phyloP scores from a whole-genome alignment of 1,284 basidiomycete genomes.

The Mycena sp. region DNA sequence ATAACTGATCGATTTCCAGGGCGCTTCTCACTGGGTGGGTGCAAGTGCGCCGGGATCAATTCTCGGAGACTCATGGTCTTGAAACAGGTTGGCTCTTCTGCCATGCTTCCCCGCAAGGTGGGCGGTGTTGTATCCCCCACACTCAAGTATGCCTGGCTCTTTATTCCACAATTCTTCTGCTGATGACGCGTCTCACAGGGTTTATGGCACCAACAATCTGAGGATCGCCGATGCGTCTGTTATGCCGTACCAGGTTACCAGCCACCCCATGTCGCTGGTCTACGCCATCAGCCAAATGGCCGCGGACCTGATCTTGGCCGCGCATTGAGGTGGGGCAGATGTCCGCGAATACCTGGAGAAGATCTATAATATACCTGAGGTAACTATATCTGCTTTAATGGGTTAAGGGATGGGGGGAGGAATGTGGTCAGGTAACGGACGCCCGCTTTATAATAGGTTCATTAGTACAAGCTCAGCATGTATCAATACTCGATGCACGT shows the following conservation, averaged over 20 bases:
- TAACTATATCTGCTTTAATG: too few relatives aligned
- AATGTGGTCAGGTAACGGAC: too few relatives aligned
- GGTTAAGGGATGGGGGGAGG: too few relatives aligned
- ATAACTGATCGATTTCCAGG: constrained; percentile 3
- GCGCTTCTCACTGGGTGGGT: constrained; percentile 32
- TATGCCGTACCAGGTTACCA: constrained; percentile 44
- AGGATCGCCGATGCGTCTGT: constrained; percentile 36
- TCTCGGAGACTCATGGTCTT: too few relatives aligned
- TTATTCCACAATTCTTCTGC: neutral
- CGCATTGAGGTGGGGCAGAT: too few relatives aligned
- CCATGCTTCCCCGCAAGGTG: constrained; percentile 31
- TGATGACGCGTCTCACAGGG: constrained; percentile 41
- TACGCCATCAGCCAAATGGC: constrained; percentile 46
- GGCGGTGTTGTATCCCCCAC: constrained; percentile 42
- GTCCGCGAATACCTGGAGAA: too few relatives aligned
- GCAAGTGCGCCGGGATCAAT: too few relatives aligned
- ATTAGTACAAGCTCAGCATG: too few relatives aligned
- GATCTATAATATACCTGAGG: too few relatives aligned
- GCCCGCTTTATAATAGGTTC: too few relatives aligned
- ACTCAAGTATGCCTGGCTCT: constrained; percentile 32
- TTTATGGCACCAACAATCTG: constrained; percentile 41
- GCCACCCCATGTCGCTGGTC: constrained; percentile 45
- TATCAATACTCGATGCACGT: too few relatives aligned
- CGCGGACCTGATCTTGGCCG: constrained; percentile 32
- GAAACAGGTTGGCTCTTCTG: constrained; percentile 29